Percentiles rank a stretch among this genome's conserved stretches.
Conservation (phyloP, 768 basidiomycete genomes). For the Suillus occidentalis region DNA sequence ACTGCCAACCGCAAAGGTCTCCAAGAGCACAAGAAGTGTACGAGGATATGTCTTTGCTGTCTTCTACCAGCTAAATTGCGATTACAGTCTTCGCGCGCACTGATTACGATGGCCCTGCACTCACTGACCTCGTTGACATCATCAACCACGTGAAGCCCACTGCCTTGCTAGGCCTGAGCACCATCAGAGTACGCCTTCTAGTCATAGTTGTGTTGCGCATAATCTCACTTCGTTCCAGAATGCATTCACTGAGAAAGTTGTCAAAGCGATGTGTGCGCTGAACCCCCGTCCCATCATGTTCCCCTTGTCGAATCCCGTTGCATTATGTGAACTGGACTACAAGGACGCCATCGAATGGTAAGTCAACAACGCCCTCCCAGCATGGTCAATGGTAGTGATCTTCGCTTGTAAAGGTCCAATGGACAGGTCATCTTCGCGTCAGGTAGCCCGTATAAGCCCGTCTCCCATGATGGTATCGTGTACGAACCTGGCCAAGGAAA, state of each 20-base stretch:
- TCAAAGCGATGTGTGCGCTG: constrained; percentile 60
- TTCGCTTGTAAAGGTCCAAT: constrained; percentile 48
- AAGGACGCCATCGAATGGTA: constrained; percentile 59
- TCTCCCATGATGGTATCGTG: constrained; percentile 45
- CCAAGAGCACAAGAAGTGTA: constrained; percentile 74
- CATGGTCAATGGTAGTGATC: not conserved
- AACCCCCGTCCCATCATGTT: constrained; percentile 79
- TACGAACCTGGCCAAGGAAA: constrained; percentile 77
- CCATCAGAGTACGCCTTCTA: constrained; percentile 36
- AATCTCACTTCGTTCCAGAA: constrained; percentile 25
- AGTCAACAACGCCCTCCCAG: constrained; percentile 9
- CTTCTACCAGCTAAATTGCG: not conserved
- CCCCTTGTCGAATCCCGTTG: constrained; percentile 75
- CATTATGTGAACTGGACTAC: constrained; percentile 61
- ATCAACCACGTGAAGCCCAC: constrained; percentile 74
- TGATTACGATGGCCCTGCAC: constrained; percentile 63
- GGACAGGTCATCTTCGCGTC: constrained; percentile 71
- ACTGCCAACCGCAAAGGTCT: constrained; percentile 66
- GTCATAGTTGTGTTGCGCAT: not conserved
- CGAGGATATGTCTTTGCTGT: constrained; percentile 11
- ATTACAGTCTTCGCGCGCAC: constrained; percentile 64
- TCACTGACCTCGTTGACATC: constrained; percentile 63
- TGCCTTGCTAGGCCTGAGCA: constrained; percentile 74
- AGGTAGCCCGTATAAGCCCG: constrained; percentile 65
- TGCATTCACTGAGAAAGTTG: constrained; percentile 65